Conservation (phyloP, 1,284 basidiomycete species). For the Trichosporon sp. region DNA sequence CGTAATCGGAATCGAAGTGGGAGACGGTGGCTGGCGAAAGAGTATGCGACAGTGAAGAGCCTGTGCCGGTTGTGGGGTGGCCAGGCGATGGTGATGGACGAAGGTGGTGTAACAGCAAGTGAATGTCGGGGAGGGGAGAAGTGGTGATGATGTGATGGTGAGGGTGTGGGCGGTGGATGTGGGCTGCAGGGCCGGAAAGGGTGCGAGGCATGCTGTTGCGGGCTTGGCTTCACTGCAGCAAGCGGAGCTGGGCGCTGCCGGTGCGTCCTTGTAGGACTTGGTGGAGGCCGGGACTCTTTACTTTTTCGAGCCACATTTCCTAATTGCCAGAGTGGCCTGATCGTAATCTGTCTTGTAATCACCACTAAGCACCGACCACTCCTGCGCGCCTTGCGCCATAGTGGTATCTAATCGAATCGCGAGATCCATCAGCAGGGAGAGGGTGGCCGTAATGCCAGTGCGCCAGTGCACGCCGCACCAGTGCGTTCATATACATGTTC, state of each 20-base stretch:
- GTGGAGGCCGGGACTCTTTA: neutral
- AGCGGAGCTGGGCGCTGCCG: neutral
- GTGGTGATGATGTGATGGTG: conserved; percentile 5
- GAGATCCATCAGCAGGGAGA: neutral
- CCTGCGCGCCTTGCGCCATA: neutral
- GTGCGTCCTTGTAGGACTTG: neutral
- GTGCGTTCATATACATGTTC: conserved; percentile 5
- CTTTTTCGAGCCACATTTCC: neutral
- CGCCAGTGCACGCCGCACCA: neutral
- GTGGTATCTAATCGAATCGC: conserved; percentile 4
- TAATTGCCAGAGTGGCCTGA: neutral
- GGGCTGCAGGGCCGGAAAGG: neutral
- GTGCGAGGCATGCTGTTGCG: neutral
- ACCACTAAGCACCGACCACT: neutral
- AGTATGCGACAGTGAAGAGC: neutral
- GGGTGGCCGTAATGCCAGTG: neutral
- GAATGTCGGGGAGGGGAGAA: neutral
- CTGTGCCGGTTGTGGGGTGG: neutral
- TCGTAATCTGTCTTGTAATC: conserved; percentile 5
- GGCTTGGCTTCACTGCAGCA: neutral
- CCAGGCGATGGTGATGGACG: neutral
- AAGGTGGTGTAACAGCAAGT: neutral
- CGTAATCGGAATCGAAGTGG: neutral
- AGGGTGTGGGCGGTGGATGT: conserved; percentile 1
- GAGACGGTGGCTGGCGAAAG: neutral